Evolutionary conservation across 2,329 filamentous ascomycete genomes (phyloP).

Genomic region (Pseudogymnoascus sp.): DNA sequence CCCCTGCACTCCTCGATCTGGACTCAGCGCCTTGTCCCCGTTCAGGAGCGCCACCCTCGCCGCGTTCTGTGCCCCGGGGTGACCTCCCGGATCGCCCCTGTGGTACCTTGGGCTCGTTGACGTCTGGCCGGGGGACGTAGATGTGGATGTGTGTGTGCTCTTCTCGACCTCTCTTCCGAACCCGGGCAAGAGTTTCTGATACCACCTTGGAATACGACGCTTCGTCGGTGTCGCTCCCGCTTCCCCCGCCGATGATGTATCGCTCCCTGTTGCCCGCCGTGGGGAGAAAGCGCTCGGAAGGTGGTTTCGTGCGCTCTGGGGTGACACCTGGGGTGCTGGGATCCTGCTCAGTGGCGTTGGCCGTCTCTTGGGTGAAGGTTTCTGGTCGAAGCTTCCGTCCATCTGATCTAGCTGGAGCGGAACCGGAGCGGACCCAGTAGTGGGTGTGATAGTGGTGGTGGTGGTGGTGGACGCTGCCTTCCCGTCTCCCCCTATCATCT

Average conservation of each 20-base stretch:
- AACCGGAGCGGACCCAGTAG: conserved; percentile 41
- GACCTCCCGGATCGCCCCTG: conserved; percentile 15
- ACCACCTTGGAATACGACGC: conserved; percentile 17
- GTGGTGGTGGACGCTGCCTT: conserved; percentile 31
- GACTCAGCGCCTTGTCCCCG: conserved; percentile 12
- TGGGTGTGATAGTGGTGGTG: conserved; percentile 55
- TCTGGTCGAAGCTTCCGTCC: conserved; percentile 10
- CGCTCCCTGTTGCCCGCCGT: conserved; percentile 18
- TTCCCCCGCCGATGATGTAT: conserved; percentile 19
- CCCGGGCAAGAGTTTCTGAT: conserved; percentile 17
- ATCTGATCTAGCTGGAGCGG: conserved; percentile 15
- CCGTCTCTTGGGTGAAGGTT: conserved; percentile 11
- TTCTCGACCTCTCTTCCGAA: conserved; percentile 14
- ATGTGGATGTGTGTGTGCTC: conserved; percentile 29
- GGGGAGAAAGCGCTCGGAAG: conserved; percentile 16
- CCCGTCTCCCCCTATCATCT: background rate
- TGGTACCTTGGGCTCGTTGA: background rate
- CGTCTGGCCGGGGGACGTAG: conserved; percentile 21
- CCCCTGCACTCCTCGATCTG: conserved; percentile 12
- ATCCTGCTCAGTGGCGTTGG: conserved; percentile 8
- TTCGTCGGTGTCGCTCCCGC: conserved; percentile 10
- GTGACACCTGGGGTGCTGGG: conserved; percentile 7
- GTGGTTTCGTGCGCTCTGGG: conserved; percentile 11
- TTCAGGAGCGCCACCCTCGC: conserved; percentile 21
- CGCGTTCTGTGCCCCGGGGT: conserved; percentile 19